These are phyloP conservation scores for Penicillium decumbens DNA, from an alignment of 2,329 filamentous ascomycete genomes.

Conservation along the genomic window DNA sequence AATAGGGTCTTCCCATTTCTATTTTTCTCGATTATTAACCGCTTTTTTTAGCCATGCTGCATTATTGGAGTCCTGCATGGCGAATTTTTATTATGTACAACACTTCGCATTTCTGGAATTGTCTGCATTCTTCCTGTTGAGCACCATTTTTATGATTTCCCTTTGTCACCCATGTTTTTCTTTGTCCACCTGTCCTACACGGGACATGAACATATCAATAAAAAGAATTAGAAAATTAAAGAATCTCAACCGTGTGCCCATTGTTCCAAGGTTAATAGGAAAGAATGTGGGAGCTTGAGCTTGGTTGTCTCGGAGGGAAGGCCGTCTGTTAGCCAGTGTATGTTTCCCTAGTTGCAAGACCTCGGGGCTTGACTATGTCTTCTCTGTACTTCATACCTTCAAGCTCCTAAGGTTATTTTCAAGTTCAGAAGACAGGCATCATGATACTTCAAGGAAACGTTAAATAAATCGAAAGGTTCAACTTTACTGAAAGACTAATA, in stretches of 20 bases:
- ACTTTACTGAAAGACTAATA: no score
- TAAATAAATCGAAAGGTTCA: no score
- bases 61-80: conserved; percentile 12
- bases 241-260: background rate
- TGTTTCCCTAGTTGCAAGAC: no score
- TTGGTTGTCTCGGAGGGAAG: no score
- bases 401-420: no score
- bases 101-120: conserved; percentile 15
- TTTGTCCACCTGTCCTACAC: background rate
- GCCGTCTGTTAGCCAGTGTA: no score
- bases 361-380: no score
- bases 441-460: no score
- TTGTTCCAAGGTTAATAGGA: no score
- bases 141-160: conserved; percentile 11
- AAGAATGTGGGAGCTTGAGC: no score
- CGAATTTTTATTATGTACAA: conserved; percentile 14
- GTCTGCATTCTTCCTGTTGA: conserved; percentile 8
- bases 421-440: no score
- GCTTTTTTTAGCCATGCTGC: conserved; percentile 3
- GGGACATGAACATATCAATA: background rate
- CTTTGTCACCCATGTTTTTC: conserved; percentile 6
- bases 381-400: no score
- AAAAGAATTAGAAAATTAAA: background rate
- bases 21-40: background rate
- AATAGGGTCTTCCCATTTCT: conserved; percentile 1